Percentiles rank a stretch among this genome's conserved stretches.
phyloP scores from a whole-genome alignment of 2,329 filamentous ascomycete genomes.

The Hymenoscyphus fraxineus region DNA sequence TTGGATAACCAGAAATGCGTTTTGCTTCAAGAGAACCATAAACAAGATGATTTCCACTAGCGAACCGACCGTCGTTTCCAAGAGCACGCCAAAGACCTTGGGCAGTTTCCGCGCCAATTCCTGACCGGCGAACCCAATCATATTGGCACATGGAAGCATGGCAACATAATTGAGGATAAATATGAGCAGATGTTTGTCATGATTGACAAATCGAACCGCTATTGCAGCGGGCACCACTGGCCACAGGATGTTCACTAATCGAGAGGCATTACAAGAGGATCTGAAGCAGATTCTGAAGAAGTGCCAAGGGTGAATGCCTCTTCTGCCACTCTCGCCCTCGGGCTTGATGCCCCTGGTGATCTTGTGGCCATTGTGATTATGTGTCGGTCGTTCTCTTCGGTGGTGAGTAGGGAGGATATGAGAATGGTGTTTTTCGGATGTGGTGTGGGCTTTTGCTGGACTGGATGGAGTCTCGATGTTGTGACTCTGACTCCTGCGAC shows the following conservation, averaged over 20 bases:
- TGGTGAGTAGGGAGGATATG: slow-evolving; percentile 9
- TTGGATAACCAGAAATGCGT: slow-evolving; percentile 66
- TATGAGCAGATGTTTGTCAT: slow-evolving; percentile 56
- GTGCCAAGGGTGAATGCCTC: slow-evolving; percentile 59
- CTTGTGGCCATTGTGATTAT: slow-evolving; percentile 28
- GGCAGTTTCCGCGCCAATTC: slow-evolving; percentile 71
- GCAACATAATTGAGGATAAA: slow-evolving; percentile 71
- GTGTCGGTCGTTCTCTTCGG: neutral
- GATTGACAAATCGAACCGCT: slow-evolving; percentile 53
- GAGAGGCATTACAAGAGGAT: slow-evolving; percentile 61
- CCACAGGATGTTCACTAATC: slow-evolving; percentile 68
- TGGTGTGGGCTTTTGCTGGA: neutral
- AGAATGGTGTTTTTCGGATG: neutral
- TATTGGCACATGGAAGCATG: slow-evolving; percentile 73
- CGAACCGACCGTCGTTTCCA: slow-evolving; percentile 65
- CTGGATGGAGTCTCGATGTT: neutral
- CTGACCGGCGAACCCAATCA: slow-evolving; percentile 71
- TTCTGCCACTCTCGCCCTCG: slow-evolving; percentile 65
- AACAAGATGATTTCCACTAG: slow-evolving; percentile 81
- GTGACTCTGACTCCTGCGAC: neutral
- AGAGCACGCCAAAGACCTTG: slow-evolving; percentile 63
- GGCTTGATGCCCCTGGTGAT: slow-evolving; percentile 39
- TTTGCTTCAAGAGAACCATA: slow-evolving; percentile 62
- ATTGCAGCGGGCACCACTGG: slow-evolving; percentile 70
- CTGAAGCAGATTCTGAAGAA: slow-evolving; percentile 62